phyloP scores from a whole-genome alignment of 306 rosid genomes.

The Carpinus fangiana region DNA sequence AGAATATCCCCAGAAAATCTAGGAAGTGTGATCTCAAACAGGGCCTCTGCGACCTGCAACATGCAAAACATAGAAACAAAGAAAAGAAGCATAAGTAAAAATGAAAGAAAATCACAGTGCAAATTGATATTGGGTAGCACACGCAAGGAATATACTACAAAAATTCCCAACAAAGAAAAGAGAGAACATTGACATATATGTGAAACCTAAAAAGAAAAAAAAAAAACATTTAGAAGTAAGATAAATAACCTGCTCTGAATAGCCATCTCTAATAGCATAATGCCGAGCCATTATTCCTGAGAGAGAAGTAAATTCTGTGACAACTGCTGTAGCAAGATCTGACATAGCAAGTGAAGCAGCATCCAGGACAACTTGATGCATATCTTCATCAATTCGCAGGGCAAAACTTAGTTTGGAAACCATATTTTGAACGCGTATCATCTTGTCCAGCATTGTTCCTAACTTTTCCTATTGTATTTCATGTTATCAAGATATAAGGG shows the following conservation, averaged over 20 bases:
- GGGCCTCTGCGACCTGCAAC: slow-evolving; percentile 76
- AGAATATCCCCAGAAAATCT: slow-evolving; percentile 91
- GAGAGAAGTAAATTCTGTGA: slow-evolving; percentile 91
- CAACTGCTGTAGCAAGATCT: slow-evolving; percentile 94
- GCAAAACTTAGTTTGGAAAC: slow-evolving; percentile 53
- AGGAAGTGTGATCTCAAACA: slow-evolving; percentile 89
- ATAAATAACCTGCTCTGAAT: slow-evolving; percentile 75
- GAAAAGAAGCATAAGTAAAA: slow-evolving; percentile 19
- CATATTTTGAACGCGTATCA: slow-evolving; percentile 63
- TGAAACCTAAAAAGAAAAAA: slow-evolving; percentile 2
- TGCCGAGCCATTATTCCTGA: slow-evolving; percentile 94
- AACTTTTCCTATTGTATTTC: slow-evolving; percentile 72
- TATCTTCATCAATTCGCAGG: slow-evolving; percentile 50
- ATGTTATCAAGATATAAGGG: slow-evolving; percentile 27
- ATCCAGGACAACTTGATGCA: slow-evolving; percentile 47
- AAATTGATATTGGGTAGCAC: slow-evolving; percentile 12
- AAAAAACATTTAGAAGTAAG: slow-evolving; percentile 21
- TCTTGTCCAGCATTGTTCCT: slow-evolving; percentile 95
- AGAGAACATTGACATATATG: background rate
- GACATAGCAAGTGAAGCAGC: slow-evolving; percentile 98
- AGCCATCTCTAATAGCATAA: slow-evolving; percentile 91
- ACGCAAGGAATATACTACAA: background rate
- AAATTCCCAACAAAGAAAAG: background rate
- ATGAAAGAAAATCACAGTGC: slow-evolving; percentile 1
- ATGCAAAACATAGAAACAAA: slow-evolving; percentile 17